A percentile compares a stretch with the other conserved stretches of the same genome.
Evolutionary conservation across 2,329 filamentous ascomycete species (phyloP).

Genomic region (Bretziella fagacearum): DNA sequence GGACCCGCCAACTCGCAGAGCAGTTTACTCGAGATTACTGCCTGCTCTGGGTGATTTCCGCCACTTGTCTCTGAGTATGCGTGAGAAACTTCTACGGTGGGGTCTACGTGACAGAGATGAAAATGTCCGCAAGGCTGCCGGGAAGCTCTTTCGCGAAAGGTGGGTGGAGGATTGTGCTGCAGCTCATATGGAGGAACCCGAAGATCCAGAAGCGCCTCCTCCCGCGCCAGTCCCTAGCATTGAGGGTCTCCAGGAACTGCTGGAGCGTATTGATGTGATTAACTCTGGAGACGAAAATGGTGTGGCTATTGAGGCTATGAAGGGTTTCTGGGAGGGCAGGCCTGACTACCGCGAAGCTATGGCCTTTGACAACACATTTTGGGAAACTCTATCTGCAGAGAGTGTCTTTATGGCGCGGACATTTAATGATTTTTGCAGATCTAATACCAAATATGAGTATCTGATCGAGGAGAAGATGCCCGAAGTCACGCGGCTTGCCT

Average conservation of each 20-base stretch:
- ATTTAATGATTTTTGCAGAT: conserved; percentile 84
- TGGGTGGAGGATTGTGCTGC: conserved; percentile 95
- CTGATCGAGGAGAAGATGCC: conserved; percentile 86
- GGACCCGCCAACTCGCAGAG: conserved; percentile 66
- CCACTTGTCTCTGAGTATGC: conserved; percentile 79
- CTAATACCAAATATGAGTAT: conserved; percentile 52
- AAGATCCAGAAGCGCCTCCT: conserved; percentile 33
- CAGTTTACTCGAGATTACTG: conserved; percentile 72
- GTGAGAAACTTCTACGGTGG: conserved; percentile 91
- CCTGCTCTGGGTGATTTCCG: conserved; percentile 87
- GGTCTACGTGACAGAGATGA: conserved; percentile 88
- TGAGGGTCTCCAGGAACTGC: conserved; percentile 71
- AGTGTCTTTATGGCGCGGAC: conserved; percentile 79
- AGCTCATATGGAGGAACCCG: conserved; percentile 40
- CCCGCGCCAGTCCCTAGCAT: conserved; percentile 44
- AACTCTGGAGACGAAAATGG: conserved; percentile 82
- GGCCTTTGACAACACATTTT: conserved; percentile 56
- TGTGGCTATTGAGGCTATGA: conserved; percentile 86
- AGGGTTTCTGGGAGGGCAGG: conserved; percentile 85
- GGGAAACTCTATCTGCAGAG: conserved; percentile 68
- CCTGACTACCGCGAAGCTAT: conserved; percentile 64
- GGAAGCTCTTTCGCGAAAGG: conserved; percentile 77
- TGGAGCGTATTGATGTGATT: conserved; percentile 86
- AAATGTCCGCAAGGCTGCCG: conserved; percentile 79
- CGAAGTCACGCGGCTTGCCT: conserved; percentile 80